Evolutionary conservation across 768 basidiomycete species (phyloP), one percentile per base, ranked within the genome.

Genomic region (Hericium rajendrae): DNA sequence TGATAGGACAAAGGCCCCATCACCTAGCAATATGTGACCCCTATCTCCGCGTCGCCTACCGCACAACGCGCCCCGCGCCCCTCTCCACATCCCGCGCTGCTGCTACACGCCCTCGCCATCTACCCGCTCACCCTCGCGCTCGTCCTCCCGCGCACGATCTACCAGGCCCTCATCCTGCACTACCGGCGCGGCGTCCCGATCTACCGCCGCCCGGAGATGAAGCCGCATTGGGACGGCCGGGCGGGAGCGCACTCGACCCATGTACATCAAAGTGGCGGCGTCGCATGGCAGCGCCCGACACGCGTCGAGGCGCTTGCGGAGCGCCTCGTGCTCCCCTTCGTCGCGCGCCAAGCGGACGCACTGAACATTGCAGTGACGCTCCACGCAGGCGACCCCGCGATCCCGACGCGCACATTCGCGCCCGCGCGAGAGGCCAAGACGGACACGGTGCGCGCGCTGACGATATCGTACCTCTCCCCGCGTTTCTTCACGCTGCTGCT

Each of bases 81-180:
- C 72, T 81, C 22, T 74, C 75, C 1, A 62, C 72, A 1, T n/a
- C n/a, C 50, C 12, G 69, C 68, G 38, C 67, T 79, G 38, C 62
- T 85, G 20, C 62, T 85, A 20, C 16, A 38, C 2, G 67, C 74
- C 0, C 68, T 86, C 37, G 56, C 65, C 2, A 65, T 67, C 52
- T 70, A 74, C 26, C 86, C 86, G 0, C 71, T 85, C 53, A 73
- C 70, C 3, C 74, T 88, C 9, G 69, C 85, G 40, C 67, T 81
- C 20, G 78, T 82, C 0, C 71, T 81, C 52, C 75, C 80, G 2
- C 74, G 86, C n/a, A 88, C 87, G 54, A 63, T 82, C 4, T 81
- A 77, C 56, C 75, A 83, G 37, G 86, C 86, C 0, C 78, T 75
- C 71, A 72, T 74, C 18, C 65, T 88, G 51, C 84, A 86, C 64